Conservation (phyloP, 805 yeast genomes). For the Helenozyma baotianmanensis region DNA sequence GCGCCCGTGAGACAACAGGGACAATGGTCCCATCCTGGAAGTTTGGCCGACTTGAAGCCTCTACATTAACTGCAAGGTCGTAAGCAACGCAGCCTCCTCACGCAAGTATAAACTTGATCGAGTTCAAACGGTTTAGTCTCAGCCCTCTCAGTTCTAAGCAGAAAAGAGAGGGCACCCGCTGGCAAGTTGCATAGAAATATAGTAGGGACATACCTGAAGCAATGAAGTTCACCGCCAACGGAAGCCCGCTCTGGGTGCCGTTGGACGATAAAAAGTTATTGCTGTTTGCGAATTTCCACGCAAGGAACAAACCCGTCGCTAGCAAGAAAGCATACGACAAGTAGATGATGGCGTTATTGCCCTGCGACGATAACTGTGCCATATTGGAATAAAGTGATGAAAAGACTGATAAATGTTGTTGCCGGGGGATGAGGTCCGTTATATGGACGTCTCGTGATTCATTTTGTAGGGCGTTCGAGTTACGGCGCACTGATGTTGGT, state of each 20-base stretch:
- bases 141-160: constrained; percentile 37
- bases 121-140: constrained; percentile 74
- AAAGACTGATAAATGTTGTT: too few relatives aligned
- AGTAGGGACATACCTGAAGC: constrained; percentile 70
- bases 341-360: constrained; percentile 42
- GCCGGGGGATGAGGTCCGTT: too few relatives aligned
- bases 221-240: constrained; percentile 80
- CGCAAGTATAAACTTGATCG: constrained; percentile 83
- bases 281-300: constrained; percentile 50
- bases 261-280: constrained; percentile 69
- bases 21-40: too few relatives aligned
- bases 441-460: too few relatives aligned
- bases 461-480: too few relatives aligned
- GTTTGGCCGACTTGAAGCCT: too few relatives aligned
- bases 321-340: constrained; percentile 36
- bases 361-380: constrained; percentile 19
- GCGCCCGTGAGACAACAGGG: too few relatives aligned
- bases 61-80: too few relatives aligned
- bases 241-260: constrained; percentile 74
- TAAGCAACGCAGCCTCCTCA: constrained; percentile 48
- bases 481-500: too few relatives aligned
- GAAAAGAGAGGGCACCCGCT: constrained; percentile 46
- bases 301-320: constrained; percentile 41
- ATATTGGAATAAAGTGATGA: constrained; percentile 1
- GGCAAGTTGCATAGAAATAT: constrained; percentile 12